Percentiles rank a stretch among this genome's conserved stretches.
Evolutionary conservation across 768 basidiomycete genomes (phyloP).

Genomic region (Psilocybe azurescens): DNA sequence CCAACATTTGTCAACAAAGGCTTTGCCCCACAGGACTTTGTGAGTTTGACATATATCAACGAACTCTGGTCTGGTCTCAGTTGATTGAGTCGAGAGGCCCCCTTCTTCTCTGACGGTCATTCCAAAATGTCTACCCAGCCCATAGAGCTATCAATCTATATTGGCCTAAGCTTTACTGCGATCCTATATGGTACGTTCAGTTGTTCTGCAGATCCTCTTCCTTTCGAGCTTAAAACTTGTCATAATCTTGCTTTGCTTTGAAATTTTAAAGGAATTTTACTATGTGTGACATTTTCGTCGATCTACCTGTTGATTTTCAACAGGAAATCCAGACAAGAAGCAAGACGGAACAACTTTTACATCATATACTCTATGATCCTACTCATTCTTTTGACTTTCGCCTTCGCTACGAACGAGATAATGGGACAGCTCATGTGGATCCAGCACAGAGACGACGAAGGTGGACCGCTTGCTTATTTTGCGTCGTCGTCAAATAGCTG

Average conservation of each 20-base stretch:
- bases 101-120: neutral
- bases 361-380: neutral
- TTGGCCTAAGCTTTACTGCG: neutral
- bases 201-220: no score
- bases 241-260: no score
- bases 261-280: neutral
- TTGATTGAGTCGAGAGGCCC: neutral
- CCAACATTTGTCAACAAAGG: neutral
- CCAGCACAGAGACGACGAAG: neutral
- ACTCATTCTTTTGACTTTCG: neutral
- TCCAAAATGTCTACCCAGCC: neutral
- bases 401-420: neutral
- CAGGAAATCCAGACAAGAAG: neutral
- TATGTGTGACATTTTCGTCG: neutral
- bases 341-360: neutral
- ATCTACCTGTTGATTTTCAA: neutral
- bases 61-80: neutral
- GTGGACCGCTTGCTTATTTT: slow-evolving; percentile 1
- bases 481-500: neutral
- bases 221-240: no score
- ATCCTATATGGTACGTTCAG: neutral
- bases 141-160: neutral
- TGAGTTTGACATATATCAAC: neutral
- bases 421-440: slow-evolving; percentile 8
- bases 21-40: neutral